These are phyloP conservation scores for Pluteus cervinus DNA, from an alignment of 768 basidiomycete genomes.

Conservation along the genomic window DNA sequence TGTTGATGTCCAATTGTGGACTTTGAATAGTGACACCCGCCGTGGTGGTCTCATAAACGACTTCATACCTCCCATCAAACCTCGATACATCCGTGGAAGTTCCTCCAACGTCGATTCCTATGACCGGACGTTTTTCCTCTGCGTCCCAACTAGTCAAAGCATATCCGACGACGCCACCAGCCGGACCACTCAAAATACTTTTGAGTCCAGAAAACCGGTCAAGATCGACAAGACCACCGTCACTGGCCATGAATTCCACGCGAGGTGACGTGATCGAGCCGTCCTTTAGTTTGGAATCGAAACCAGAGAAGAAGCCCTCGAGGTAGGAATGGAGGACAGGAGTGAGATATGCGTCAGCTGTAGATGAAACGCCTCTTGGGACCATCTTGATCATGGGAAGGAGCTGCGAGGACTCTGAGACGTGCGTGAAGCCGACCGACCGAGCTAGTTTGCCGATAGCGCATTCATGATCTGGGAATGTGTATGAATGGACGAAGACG, in stretches of 20 bases:
- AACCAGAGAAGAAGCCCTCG: conserved; percentile 87
- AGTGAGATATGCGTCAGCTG: conserved; percentile 93
- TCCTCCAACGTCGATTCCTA: conserved; percentile 90
- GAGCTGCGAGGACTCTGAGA: conserved; percentile 84
- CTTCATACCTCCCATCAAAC: conserved; percentile 85
- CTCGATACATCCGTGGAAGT: conserved; percentile 95
- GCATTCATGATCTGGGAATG: conserved; percentile 81
- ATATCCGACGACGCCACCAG: conserved; percentile 94
- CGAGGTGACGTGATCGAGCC: conserved; percentile 53
- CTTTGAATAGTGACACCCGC: conserved; percentile 91
- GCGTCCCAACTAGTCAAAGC: conserved; percentile 89
- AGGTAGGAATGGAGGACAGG: conserved; percentile 82
- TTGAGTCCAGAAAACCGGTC: conserved; percentile 88
- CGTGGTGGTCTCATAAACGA: conserved; percentile 93
- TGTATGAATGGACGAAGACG: conserved; percentile 88
- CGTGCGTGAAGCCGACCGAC: conserved; percentile 80
- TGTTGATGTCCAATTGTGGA: conserved; percentile 93
- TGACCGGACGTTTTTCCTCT: conserved; percentile 63
- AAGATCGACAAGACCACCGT: conserved; percentile 79
- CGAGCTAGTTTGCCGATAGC: conserved; percentile 68
- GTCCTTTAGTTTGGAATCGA: conserved; percentile 68
- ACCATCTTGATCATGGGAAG: conserved; percentile 96
- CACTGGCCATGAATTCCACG: conserved; percentile 95
- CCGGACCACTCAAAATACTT: conserved; percentile 89
- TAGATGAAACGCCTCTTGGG: conserved; percentile 85